Percentiles rank a stretch among this genome's conserved stretches.
Conservation (phyloP, 2,329 filamentous ascomycete genomes). For the Pseudogymnoascus sp. region DNA sequence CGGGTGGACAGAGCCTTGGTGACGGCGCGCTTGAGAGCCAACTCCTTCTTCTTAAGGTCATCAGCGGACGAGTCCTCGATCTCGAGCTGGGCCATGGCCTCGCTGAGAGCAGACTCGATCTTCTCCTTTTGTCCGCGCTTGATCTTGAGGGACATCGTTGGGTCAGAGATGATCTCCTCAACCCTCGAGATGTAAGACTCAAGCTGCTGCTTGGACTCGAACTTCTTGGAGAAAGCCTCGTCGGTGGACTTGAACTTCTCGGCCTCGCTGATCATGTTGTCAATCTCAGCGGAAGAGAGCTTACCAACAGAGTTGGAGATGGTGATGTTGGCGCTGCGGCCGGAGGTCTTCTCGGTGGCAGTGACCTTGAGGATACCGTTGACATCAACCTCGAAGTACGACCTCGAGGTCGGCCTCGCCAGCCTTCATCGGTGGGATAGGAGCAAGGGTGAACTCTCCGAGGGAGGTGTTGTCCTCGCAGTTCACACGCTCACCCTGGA, state of each 20-base stretch:
- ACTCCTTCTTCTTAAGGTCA: conserved; percentile 99
- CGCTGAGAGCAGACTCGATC: conserved; percentile 94
- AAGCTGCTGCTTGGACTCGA: conserved; percentile 63
- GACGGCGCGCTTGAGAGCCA: conserved; percentile 93
- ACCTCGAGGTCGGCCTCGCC: conserved; percentile 95
- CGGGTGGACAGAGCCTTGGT: conserved; percentile 90
- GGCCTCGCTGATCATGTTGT: conserved; percentile 95
- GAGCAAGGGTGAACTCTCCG: conserved; percentile 93
- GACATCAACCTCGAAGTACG: conserved; percentile 98
- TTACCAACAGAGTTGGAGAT: conserved; percentile 99
- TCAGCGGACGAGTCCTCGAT: conserved; percentile 85
- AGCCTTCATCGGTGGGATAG: conserved; percentile 82
- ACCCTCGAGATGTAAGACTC: conserved; percentile 98
- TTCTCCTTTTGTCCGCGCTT: conserved; percentile 99
- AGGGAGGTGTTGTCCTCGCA: conserved; percentile 98
- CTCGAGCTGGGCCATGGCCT: conserved; percentile 88
- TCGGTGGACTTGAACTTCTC: conserved; percentile 98
- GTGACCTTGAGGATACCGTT: conserved; percentile 99
- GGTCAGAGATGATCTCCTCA: conserved; percentile 98
- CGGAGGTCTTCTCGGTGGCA: conserved; percentile 97
- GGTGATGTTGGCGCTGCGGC: conserved; percentile 97
- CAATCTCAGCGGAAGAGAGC: conserved; percentile 88
- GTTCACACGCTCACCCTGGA: conserved; percentile 94
- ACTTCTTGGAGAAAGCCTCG: conserved; percentile 92
- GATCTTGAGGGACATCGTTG: conserved; percentile 89